phyloP scores from a whole-genome alignment of 2,329 filamentous ascomycete genomes.

The Zymoseptoria pseudotritici region DNA sequence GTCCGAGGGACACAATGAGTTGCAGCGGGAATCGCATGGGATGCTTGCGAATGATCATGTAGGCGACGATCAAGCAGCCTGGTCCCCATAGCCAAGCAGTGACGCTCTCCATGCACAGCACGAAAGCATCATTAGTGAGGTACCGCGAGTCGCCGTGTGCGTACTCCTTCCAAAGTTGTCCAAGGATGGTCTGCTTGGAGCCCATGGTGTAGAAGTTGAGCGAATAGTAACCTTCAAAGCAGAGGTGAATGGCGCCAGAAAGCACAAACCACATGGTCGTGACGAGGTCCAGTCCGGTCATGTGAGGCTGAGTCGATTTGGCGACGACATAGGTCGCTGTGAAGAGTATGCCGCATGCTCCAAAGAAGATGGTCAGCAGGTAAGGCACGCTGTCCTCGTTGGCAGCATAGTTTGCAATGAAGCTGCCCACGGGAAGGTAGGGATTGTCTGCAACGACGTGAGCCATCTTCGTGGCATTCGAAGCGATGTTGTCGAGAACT shows the following conservation, averaged over 20 bases:
- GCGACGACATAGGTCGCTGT: constrained; percentile 48
- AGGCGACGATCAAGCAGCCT: constrained; percentile 51
- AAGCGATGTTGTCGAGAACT: background rate
- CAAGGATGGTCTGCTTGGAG: constrained; percentile 63
- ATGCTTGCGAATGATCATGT: constrained; percentile 46
- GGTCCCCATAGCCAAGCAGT: constrained; percentile 67
- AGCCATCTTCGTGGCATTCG: background rate
- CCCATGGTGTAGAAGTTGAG: constrained; percentile 60
- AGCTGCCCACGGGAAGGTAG: constrained; percentile 61
- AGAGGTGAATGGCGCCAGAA: constrained; percentile 64
- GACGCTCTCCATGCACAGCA: constrained; percentile 78
- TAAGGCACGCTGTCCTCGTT: constrained; percentile 56
- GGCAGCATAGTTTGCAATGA: constrained; percentile 56
- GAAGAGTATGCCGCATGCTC: constrained; percentile 52
- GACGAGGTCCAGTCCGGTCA: constrained; percentile 49
- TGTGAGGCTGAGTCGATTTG: constrained; percentile 45
- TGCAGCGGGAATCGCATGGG: constrained; percentile 54
- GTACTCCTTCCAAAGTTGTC: constrained; percentile 92
- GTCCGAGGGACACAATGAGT: constrained; percentile 53
- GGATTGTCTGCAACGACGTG: constrained; percentile 39
- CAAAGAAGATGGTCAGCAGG: constrained; percentile 54
- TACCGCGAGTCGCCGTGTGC: constrained; percentile 81
- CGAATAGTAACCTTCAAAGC: constrained; percentile 82
- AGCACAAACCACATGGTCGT: constrained; percentile 70
- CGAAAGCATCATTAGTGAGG: constrained; percentile 71